A percentile compares a stretch with the other conserved stretches of the same genome.
Conservation (phyloP, 192 early-diverging fungal genomes). For the Entomortierella chlamydospora region DNA sequence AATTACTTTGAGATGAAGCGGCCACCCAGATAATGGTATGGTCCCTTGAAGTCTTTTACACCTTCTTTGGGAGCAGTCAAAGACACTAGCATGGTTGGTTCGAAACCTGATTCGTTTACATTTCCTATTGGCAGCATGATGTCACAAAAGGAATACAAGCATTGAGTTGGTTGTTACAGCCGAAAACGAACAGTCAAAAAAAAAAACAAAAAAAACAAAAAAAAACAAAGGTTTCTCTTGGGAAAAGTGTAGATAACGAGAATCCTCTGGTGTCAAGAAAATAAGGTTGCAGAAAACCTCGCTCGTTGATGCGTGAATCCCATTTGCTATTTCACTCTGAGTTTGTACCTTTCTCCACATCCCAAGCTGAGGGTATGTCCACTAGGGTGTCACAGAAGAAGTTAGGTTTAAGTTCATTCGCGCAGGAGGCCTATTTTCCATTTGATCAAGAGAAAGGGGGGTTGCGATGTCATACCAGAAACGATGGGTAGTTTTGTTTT, state of each 20-base stretch:
- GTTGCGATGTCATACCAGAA: conserved; percentile 29
- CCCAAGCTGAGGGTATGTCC: conserved; percentile 96
- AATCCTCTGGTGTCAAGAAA: too few species aligned
- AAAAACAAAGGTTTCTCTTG: too few species aligned
- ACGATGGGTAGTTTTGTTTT: conserved; percentile 31
- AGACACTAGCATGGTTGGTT: conserved; percentile 89
- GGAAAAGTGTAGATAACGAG: too few species aligned
- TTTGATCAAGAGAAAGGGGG: too few species aligned
- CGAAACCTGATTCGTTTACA: conserved; percentile 60
- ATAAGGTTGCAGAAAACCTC: too few species aligned
- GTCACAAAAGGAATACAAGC: too few species aligned
- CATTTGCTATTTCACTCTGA: too few species aligned
- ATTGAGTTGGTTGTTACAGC: not conserved
- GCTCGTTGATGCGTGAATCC: not conserved
- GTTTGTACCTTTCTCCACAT: conserved; percentile 83
- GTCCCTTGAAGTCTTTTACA: conserved; percentile 76
- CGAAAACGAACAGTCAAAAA: too few species aligned
- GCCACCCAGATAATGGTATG: conserved; percentile 87
- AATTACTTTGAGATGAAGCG: conserved; percentile 83
- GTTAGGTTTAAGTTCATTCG: too few species aligned
- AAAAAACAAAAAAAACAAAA: too few species aligned
- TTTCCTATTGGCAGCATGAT: too few species aligned
- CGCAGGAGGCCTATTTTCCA: too few species aligned
- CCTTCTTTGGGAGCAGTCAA: conserved; percentile 92
- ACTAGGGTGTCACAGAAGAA: conserved; percentile 54